Conservation (phyloP, 441 rosid genomes). For the Pelargonium cotyledonis region DNA sequence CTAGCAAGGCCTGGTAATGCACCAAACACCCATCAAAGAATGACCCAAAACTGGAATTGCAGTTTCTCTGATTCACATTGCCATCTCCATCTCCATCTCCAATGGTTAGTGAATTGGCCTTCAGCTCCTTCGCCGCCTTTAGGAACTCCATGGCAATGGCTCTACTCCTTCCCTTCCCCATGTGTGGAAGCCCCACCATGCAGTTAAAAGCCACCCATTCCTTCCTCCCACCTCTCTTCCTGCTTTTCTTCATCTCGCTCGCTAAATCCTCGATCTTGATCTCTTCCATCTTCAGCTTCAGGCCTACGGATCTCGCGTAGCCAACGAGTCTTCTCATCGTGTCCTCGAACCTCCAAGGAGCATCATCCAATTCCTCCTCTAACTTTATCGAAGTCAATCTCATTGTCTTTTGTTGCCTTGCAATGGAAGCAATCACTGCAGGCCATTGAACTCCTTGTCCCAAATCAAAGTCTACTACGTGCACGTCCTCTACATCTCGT, state of each 20-base stretch:
- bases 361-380: slow-evolving; percentile 16
- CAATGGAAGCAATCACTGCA: slow-evolving; percentile 24
- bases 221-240: slow-evolving; percentile 14
- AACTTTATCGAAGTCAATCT: slow-evolving; percentile 25
- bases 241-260: slow-evolving; percentile 18
- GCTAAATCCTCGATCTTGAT: slow-evolving; percentile 19
- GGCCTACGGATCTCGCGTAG: slow-evolving; percentile 20
- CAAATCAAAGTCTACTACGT: slow-evolving; percentile 31
- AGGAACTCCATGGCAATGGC: slow-evolving; percentile 22
- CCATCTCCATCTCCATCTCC: slow-evolving; percentile 38
- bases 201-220: slow-evolving; percentile 36
- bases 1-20: slow-evolving; percentile 32
- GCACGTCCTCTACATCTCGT: slow-evolving; percentile 20
- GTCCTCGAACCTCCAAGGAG: slow-evolving; percentile 18
- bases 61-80: slow-evolving; percentile 4
- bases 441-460: slow-evolving; percentile 38
- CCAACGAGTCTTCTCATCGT: slow-evolving; percentile 20
- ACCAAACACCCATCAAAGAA: slow-evolving; percentile 30
- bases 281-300: slow-evolving; percentile 25
- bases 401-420: slow-evolving; percentile 13
- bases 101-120: slow-evolving; percentile 25
- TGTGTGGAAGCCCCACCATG: slow-evolving; percentile 35
- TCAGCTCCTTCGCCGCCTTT: slow-evolving; percentile 19
- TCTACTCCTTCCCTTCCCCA: slow-evolving; percentile 25
- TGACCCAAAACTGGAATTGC: slow-evolving; percentile 17